Base-by-base conservation (phyloP, 148 eudicot genomes). In the Beta vulgaris region DNA sequence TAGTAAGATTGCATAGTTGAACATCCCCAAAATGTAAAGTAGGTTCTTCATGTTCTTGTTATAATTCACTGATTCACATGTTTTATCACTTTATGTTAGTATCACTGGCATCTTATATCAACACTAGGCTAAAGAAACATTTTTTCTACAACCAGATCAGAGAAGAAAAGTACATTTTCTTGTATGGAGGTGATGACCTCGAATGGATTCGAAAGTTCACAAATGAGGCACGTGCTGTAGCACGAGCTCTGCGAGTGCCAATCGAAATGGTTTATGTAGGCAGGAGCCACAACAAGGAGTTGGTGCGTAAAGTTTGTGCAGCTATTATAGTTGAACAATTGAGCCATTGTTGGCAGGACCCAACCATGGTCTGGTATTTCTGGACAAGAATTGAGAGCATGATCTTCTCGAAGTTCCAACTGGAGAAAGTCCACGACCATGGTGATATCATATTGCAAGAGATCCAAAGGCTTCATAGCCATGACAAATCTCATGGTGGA, bases 351-450 rank as follows among this genome's bases (percentile, higher is more conserved):
- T 86, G 89, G 87, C 74, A 77, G 28, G 91, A 89, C 25, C 74
- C 84, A 13, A 32, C 73, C 25, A 70, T 73, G 70, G 82, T 87
- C 5, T 86, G 89, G 91, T 89, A 77, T 77, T 89, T 87, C 69
- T 89, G 93, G 93, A 82, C 87, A 1, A 73, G 93, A 29, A 67
- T 89, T 6, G 87, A 89, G 66, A 89, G 93, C 85, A 89, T 89
- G 93, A 68, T 89, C 64, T 77, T 43, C 68, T 89, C 93, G 21
- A 89, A 89, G 83, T 83, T 89, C 31, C 87, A 85, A 68, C 79
- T 89, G 0, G 91, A n/a, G 58, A 62, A 31, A 34, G 28, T 68
- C 75, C 72, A 74, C 15, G 72, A 83, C 68, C 81, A 73, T 14
- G 26, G 36, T 0, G 86, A 83, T 73, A 74, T 43, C 43, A 77